Evolutionary conservation across 2,329 filamentous ascomycete species (phyloP).

Genomic region (Didymella lethalis): DNA sequence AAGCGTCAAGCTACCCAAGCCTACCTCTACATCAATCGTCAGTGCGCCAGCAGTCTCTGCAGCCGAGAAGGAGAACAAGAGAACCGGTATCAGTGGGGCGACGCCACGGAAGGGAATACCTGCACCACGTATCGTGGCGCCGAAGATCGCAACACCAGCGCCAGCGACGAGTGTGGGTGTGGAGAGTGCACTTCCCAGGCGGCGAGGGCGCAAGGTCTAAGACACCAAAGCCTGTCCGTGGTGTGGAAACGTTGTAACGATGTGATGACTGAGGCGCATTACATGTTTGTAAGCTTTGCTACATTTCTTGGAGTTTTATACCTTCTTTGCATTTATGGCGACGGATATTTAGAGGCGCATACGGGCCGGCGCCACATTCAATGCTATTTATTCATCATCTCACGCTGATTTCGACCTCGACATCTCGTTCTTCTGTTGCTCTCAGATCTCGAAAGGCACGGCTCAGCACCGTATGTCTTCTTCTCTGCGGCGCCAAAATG

Average conservation of each 20-base stretch:
- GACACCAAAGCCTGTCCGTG: background rate
- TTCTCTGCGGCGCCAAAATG: no score
- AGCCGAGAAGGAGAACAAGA: constrained; percentile 31
- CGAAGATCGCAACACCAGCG: constrained; percentile 8
- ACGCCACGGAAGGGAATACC: constrained; percentile 45
- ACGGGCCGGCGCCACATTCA: background rate
- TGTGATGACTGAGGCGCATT: constrained; percentile 5
- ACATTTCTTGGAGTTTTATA: constrained; percentile 14
- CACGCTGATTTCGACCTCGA: background rate
- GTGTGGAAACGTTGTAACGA: background rate
- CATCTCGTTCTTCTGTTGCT: background rate
- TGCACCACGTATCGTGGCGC: constrained; percentile 31
- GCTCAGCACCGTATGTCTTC: no score
- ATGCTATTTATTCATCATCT: background rate
- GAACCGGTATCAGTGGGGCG: constrained; percentile 31
- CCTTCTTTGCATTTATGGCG: constrained; percentile 9
- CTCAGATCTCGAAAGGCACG: no score
- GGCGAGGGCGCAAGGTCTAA: constrained; percentile 37
- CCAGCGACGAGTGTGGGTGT: constrained; percentile 24
- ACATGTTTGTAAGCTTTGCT: background rate
- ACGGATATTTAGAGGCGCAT: constrained; percentile 1
- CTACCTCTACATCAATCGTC: constrained; percentile 7
- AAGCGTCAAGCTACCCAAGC: constrained; percentile 45
- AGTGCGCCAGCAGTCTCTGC: constrained; percentile 1
- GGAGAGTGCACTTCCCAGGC: constrained; percentile 43